A percentile compares a stretch with the other conserved stretches of the same genome.
Evolutionary conservation across 768 basidiomycete genomes (phyloP).

Genomic region (Suillus tomentosus): DNA sequence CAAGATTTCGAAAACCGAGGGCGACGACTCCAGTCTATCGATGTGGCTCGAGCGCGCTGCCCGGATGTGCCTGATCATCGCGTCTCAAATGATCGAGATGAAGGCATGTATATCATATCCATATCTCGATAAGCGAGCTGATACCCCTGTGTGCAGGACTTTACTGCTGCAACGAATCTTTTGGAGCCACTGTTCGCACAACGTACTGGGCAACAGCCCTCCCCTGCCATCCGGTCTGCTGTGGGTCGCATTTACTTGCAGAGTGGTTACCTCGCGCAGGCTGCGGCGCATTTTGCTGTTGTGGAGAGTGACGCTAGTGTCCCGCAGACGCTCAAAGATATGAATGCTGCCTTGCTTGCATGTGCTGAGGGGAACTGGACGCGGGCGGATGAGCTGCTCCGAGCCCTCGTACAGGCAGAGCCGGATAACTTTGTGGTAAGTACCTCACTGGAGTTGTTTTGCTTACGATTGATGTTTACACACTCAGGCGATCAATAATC

Average conservation of each 20-base stretch:
- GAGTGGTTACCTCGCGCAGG: constrained; percentile 62
- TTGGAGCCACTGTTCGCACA: constrained; percentile 66
- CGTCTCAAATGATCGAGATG: constrained; percentile 84
- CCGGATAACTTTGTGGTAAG: constrained; percentile 62
- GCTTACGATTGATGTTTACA: neutral
- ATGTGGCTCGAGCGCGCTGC: constrained; percentile 88
- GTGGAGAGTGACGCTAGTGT: constrained; percentile 46
- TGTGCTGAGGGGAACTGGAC: constrained; percentile 74
- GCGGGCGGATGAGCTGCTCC: constrained; percentile 48
- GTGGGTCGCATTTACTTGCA: constrained; percentile 78
- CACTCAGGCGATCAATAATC: constrained; percentile 70
- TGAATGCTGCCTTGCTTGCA: constrained; percentile 69
- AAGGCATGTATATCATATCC: constrained; percentile 49
- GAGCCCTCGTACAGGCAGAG: constrained; percentile 48
- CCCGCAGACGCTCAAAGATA: constrained; percentile 45
- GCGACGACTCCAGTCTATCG: constrained; percentile 35
- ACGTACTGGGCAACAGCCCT: constrained; percentile 30
- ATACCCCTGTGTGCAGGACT: constrained; percentile 51
- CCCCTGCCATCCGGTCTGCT: constrained; percentile 64
- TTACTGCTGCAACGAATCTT: constrained; percentile 62
- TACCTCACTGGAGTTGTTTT: constrained; percentile 9
- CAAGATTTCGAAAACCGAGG: constrained; percentile 1
- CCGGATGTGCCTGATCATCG: constrained; percentile 74
- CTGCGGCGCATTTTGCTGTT: constrained; percentile 54
- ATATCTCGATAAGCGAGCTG: neutral